Evolutionary conservation across 768 basidiomycete genomes (phyloP).

Genomic region (Tulasnella sp.): DNA sequence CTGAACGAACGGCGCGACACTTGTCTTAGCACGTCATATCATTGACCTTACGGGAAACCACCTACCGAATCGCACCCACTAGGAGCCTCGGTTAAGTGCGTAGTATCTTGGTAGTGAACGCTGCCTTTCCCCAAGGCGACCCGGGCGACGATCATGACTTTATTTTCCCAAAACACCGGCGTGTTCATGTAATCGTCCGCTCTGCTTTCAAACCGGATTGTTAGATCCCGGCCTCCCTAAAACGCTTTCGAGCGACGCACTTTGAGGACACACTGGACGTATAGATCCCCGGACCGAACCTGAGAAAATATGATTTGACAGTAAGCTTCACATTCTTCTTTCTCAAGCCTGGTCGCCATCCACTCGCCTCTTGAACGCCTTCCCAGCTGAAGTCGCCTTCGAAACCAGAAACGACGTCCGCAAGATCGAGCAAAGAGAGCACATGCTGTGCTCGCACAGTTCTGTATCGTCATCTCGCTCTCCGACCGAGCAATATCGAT

Average conservation of each 20-base stretch:
- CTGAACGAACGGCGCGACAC: no score
- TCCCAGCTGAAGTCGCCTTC: not conserved
- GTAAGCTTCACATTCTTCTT: not conserved
- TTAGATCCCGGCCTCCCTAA: not conserved
- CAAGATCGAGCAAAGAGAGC: not conserved
- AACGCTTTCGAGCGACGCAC: not conserved
- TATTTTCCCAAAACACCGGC: not conserved
- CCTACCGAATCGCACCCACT: not conserved
- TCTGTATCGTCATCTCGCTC: not conserved
- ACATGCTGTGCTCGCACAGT: not conserved
- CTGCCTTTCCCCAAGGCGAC: not conserved
- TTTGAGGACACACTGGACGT: not conserved
- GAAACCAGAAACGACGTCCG: not conserved
- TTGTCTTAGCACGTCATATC: no score
- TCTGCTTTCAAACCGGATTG: not conserved
- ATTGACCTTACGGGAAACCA: not conserved
- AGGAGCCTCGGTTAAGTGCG: not conserved
- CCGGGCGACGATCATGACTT: not conserved
- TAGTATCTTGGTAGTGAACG: not conserved
- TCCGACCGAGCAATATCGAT: not conserved
- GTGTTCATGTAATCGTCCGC: not conserved
- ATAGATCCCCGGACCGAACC: not conserved
- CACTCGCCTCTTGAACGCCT: not conserved
- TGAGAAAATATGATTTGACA: not conserved
- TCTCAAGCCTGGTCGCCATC: no score